phyloP scores from a whole-genome alignment of 352 stramenopile species.

The Phytophthora citrophthora region DNA sequence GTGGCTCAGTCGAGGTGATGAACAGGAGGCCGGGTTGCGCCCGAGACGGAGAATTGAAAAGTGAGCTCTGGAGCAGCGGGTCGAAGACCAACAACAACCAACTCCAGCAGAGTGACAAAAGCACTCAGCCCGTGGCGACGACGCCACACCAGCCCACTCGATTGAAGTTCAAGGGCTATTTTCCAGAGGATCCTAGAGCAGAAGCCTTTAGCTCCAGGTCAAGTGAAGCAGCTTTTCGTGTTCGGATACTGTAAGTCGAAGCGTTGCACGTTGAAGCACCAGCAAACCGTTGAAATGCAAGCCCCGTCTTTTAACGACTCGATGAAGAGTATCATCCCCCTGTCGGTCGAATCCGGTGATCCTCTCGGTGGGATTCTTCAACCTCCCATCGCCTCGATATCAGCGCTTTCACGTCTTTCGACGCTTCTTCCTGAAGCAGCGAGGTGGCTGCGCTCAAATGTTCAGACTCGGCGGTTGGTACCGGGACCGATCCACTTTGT shows the following conservation, averaged over 20 bases:
- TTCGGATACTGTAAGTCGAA: constrained; percentile 10
- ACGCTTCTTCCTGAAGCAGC: constrained; percentile 2
- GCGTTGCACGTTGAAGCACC: constrained; percentile 25
- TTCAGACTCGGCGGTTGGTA: neutral
- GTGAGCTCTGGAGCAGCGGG: constrained; percentile 6
- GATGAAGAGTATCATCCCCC: constrained; percentile 11
- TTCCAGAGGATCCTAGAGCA: constrained; percentile 1
- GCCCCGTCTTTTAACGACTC: constrained; percentile 9
- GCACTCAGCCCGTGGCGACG: constrained; percentile 13
- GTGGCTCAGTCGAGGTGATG: neutral
- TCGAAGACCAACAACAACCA: too few species aligned
- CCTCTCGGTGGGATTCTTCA: constrained; percentile 4
- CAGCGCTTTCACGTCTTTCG: neutral
- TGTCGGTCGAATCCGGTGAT: constrained; percentile 6
- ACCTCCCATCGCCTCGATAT: constrained; percentile 9
- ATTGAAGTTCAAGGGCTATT: constrained; percentile 23
- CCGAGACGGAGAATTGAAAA: constrained; percentile 28
- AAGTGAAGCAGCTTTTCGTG: neutral
- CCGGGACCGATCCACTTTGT: neutral
- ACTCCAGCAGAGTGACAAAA: neutral
- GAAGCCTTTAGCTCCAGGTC: neutral
- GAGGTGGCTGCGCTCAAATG: constrained; percentile 20
- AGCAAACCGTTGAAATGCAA: constrained; percentile 27
- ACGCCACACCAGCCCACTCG: neutral
- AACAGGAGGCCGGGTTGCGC: constrained; percentile 4